These are phyloP conservation scores for Isabelozyma heimii DNA, from an alignment of 805 yeast species.

Conservation along the genomic window DNA sequence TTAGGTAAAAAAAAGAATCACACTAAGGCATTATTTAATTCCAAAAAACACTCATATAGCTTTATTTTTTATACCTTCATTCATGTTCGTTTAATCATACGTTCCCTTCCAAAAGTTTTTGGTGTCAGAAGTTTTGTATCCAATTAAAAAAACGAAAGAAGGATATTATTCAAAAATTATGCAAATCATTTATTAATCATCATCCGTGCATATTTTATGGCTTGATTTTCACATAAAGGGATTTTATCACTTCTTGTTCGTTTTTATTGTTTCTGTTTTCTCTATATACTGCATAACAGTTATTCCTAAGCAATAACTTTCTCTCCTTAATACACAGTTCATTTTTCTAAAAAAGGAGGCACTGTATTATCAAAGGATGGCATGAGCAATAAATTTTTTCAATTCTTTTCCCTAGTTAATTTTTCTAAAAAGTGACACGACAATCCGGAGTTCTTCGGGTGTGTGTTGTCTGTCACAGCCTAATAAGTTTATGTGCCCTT, in stretches of 20 bases:
- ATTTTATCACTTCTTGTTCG: background rate
- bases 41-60: background rate
- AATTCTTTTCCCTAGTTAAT: no score
- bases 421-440: background rate
- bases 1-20: constrained; percentile 4
- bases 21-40: background rate
- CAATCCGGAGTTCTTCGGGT: no score
- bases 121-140: background rate
- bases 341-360: no score
- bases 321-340: background rate
- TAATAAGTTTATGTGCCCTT: background rate
- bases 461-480: background rate
- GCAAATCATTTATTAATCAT: no score
- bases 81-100: background rate
- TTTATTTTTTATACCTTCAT: background rate
- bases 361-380: no score
- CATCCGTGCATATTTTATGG: background rate
- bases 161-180: no score
- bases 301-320: background rate
- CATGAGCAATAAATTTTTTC: no score
- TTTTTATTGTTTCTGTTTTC: no score
- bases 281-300: background rate
- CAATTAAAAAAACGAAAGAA: no score
- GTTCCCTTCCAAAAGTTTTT: background rate
- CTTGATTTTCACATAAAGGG: background rate